These are phyloP conservation scores for Penicillium sp. DNA, from an alignment of 2,329 filamentous ascomycete species.

Conservation along the genomic window DNA sequence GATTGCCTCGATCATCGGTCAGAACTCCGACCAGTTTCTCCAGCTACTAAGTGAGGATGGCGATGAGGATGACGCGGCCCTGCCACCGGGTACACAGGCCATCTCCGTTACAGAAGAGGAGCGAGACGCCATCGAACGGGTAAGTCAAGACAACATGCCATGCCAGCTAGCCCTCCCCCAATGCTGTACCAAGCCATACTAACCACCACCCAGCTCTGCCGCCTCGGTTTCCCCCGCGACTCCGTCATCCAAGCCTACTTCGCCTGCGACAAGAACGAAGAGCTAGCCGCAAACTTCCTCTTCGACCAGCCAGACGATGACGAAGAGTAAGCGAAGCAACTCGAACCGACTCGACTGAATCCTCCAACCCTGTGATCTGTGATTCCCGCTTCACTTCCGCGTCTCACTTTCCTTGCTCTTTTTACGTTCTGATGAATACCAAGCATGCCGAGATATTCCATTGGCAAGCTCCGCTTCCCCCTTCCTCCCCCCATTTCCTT, in stretches of 20 bases:
- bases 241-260: slow-evolving; percentile 98
- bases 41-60: slow-evolving; percentile 85
- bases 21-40: slow-evolving; percentile 92
- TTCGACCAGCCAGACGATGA: slow-evolving; percentile 96
- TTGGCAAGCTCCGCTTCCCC: slow-evolving; percentile 11
- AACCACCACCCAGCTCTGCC: slow-evolving; percentile 68
- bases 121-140: slow-evolving; percentile 93
- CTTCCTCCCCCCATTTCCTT: slow-evolving; percentile 5
- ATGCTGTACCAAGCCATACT: not conserved
- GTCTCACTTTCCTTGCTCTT: slow-evolving; percentile 12
- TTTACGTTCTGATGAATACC: slow-evolving; percentile 35
- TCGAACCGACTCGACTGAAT: not conserved
- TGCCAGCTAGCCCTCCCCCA: not conserved
- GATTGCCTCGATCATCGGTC: slow-evolving; percentile 86
- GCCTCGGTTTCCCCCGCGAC: slow-evolving; percentile 89
- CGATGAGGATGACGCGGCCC: slow-evolving; percentile 69
- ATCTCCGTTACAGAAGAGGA: slow-evolving; percentile 96
- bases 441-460: slow-evolving; percentile 28
- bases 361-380: not conserved
- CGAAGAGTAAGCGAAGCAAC: slow-evolving; percentile 35
- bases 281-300: slow-evolving; percentile 95
- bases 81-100: slow-evolving; percentile 85
- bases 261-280: slow-evolving; percentile 99
- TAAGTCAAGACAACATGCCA: slow-evolving; percentile 51
- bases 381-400: slow-evolving; percentile 1